Base-by-base conservation (phyloP, 2,329 filamentous ascomycete genomes). In the Sclerotinia trifoliorum region DNA sequence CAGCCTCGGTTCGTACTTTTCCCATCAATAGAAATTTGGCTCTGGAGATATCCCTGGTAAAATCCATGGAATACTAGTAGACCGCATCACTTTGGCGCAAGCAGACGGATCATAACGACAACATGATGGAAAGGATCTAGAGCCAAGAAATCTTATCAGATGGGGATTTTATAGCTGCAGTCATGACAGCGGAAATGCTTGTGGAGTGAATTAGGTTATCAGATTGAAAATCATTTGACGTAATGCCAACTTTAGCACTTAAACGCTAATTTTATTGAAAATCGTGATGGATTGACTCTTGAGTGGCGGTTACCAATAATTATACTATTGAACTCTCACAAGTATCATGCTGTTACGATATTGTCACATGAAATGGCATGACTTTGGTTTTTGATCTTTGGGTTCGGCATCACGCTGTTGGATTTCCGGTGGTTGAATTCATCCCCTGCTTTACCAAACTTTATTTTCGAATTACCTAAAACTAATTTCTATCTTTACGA, bases 181-280 rank as follows among this genome's bases (percentile, higher is more conserved):
- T 21, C 42, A 48, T 61, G 21, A 19, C 3, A n/a, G n/a, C 29
- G 19, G 19, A 32, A 51, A 51, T 39, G 48, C 24, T 21, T 51
- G 21, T 51, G 60, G 29, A 39, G 13, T 35, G 8, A 21, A 19
- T 51, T 62, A 13, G n/a, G 60, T 62, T 62, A 62, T 62, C 46
- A 62, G 60, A 62, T 62, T 62, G 46, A 51, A 51, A 39, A 51
- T 62, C 60, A 51, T 51, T 62, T 48, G 58, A 35, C 44, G 35
- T 42, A 24, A 44, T 32, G 44, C 48, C 44, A 49, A 24, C 35
- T 49, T 35, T 29, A 49, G 57, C 19, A 48, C 11, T 10, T 35
- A 15, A 32, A 24, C n/a, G 13, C 57, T 46, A 46, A 13, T 24
- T 46, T 10, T 26, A 15, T 13, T 32, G 57, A 13, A 32, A 35